Base-by-base conservation (phyloP, 108 stramenopile genomes). In the Fistulifera solaris region DNA sequence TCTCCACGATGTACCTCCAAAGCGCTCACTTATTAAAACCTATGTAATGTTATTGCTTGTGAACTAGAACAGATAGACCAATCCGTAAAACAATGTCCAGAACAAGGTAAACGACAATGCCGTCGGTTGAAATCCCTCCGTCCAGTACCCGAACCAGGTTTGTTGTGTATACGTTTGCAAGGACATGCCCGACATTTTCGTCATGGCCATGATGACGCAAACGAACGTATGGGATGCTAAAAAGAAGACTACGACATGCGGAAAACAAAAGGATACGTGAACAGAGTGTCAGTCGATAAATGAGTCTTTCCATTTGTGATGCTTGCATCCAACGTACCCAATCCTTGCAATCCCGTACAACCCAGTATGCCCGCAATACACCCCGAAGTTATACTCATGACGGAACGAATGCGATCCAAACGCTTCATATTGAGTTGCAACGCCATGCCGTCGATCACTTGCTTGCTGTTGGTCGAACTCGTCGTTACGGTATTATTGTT, bases 61-160 rank as follows among this genome's bases (percentile, higher is more conserved):
- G n/a, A n/a, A n/a, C n/a, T n/a, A 87, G 68, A 83, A 92, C 57
- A 85, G 55, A 58, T 85, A 92, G 23, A 87, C 85, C 59, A 92
- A 54, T 27, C 85, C 85, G 62, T 85, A 92, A 62, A 92, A 87
- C 24, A 92, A 52, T 5, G 90, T 92, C 90, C 90, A 92, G 58
- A 92, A 92, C 14, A 92, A 51, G 62, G 85, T 87, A 51, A 85
- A 92, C 2, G 78, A 80, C 52, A 92, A 64, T 0, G 71, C 85
- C 56, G 72, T 75, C 54, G 85, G 85, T 73, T 92, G 90, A 16
- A 84, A 41, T 68, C 80, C 78, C 18, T 70, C 65, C 45, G 71
- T 71, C 16, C 78, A 24, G 55, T 85, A 92, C 2, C 59, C 57
- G 27, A 84, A 65, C 59, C 78, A 65, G 2, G 70, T 75, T 63